Percentiles rank a stretch among this genome's conserved stretches.
phyloP scores from a whole-genome alignment of 306 rosid genomes.

The Carpinus fangiana region DNA sequence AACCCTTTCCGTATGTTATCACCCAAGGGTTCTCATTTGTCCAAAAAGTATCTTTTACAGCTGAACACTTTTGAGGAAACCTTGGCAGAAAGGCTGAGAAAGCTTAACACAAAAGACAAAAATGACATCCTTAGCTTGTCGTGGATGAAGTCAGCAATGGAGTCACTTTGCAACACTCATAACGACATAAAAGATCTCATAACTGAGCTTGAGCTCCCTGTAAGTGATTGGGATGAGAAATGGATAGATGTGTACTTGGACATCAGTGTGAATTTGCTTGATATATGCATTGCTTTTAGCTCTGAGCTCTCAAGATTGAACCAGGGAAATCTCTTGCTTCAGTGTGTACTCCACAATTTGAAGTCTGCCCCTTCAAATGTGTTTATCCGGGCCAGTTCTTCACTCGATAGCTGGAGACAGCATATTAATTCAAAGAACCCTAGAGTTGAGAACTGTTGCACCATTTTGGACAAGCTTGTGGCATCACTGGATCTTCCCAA shows the following conservation, averaged over 20 bases:
- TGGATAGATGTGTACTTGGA: slow-evolving; percentile 87
- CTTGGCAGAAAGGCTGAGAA: slow-evolving; percentile 61
- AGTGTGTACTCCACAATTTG: slow-evolving; percentile 60
- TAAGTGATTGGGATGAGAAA: slow-evolving; percentile 75
- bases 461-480: slow-evolving; percentile 57
- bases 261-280: slow-evolving; percentile 73
- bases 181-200: slow-evolving; percentile 55
- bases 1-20: slow-evolving; percentile 69
- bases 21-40: slow-evolving; percentile 59
- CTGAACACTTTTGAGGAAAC: slow-evolving; percentile 62
- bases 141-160: slow-evolving; percentile 79
- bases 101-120: slow-evolving; percentile 57
- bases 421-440: slow-evolving; percentile 49
- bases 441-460: slow-evolving; percentile 51
- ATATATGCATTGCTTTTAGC: slow-evolving; percentile 71
- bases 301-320: slow-evolving; percentile 77
- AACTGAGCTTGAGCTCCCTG: slow-evolving; percentile 65
- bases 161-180: slow-evolving; percentile 59
- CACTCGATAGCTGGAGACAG: slow-evolving; percentile 68
- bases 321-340: slow-evolving; percentile 64
- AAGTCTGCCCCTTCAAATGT: slow-evolving; percentile 50
- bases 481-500: slow-evolving; percentile 72
- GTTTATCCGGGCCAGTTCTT: slow-evolving; percentile 49
- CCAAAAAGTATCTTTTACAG: slow-evolving; percentile 47
- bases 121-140: slow-evolving; percentile 70